A percentile compares a stretch with the other conserved stretches of the same genome.
phyloP scores from a whole-genome alignment of 1,139 yeast species.

The Pneumocystis sp. region DNA sequence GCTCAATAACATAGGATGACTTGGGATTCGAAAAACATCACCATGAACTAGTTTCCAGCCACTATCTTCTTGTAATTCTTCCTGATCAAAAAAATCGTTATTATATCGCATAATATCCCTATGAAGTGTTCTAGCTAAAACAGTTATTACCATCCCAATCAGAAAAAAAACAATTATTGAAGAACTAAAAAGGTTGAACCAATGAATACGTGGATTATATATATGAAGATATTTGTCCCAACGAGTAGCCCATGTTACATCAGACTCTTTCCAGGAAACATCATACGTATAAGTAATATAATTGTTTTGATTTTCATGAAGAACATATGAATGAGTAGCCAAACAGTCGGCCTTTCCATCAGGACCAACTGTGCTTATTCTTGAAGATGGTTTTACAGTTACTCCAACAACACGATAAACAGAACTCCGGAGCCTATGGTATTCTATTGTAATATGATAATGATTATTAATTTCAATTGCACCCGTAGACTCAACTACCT shows the following conservation, averaged over 20 bases:
- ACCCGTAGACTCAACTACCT: constrained; percentile 20
- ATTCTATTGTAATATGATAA: constrained; percentile 62
- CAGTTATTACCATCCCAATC: constrained; percentile 65
- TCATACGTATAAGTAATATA: constrained; percentile 43
- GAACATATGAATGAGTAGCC: constrained; percentile 11
- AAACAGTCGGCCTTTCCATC: constrained; percentile 25
- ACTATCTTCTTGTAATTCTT: constrained; percentile 78
- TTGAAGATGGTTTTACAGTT: constrained; percentile 54
- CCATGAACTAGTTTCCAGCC: constrained; percentile 98
- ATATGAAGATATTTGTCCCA: constrained; percentile 96
- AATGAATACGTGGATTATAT: constrained; percentile 82
- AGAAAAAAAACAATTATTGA: constrained; percentile 64
- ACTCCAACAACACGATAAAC: constrained; percentile 84
- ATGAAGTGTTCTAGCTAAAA: constrained; percentile 63
- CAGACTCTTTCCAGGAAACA: constrained; percentile 47
- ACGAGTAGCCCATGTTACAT: constrained; percentile 90
- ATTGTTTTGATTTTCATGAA: constrained; percentile 16
- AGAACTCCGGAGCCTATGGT: constrained; percentile 58
- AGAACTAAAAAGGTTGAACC: constrained; percentile 66
- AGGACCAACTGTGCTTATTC: constrained; percentile 32
- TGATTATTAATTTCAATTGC: constrained; percentile 58
- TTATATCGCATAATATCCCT: constrained; percentile 80
- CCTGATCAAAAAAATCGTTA: constrained; percentile 66
- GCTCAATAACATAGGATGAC: constrained; percentile 53
- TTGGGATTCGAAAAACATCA: constrained; percentile 83